Base-by-base conservation (phyloP, 371 early-diverging fungal species). In the Basidiobolus heterosporus region DNA sequence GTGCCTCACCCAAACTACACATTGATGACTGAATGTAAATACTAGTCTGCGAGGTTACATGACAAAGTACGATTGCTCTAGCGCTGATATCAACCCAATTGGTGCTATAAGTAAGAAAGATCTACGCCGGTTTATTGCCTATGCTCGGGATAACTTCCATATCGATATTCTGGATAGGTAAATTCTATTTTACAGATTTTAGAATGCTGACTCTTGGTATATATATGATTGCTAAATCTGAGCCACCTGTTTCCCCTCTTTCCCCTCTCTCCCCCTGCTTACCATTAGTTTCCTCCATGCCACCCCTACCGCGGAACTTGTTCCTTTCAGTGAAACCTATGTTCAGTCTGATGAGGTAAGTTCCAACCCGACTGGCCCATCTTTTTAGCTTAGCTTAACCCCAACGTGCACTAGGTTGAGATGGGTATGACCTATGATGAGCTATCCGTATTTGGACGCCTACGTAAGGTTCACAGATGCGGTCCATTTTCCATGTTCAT, bases 351-450 rank as follows among this genome's bases (percentile, higher is more conserved):
- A 94, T 59, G 95, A 92, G 59, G 77, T 66, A 38, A 30, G 43
- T 24, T 1, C 13, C 9, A 36, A n/a, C n/a, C n/a, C n/a, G n/a
- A 20, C 14, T 17, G 35, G 4, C 11, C 8, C 30, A 9, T 30
- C 9, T 5, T 9, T 5, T 9, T 3, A 30, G 30, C 30, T 9
- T 30, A 5, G 3, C 30, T 30, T 5, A 30, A 5, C 30, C 45
- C 17, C 35, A 38, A 37, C 16, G 23, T 36, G 6, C 23, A 21
- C 9, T 39, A 76, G 63, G 76, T 63, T 11, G 97, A 96, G 51
- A 96, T 98, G 97, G 93, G 92, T 5, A 91, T 98, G 92, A 80
- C 89, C 6, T 98, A 96, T 59, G 76, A 78, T 14, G 96, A 96
- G 49, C 68, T 98, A 0, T 85, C 91, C 1, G 69, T 71, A 15